These are phyloP conservation scores for Naganishia sp. DNA, from an alignment of 1,284 basidiomycete genomes.

Conservation along the genomic window DNA sequence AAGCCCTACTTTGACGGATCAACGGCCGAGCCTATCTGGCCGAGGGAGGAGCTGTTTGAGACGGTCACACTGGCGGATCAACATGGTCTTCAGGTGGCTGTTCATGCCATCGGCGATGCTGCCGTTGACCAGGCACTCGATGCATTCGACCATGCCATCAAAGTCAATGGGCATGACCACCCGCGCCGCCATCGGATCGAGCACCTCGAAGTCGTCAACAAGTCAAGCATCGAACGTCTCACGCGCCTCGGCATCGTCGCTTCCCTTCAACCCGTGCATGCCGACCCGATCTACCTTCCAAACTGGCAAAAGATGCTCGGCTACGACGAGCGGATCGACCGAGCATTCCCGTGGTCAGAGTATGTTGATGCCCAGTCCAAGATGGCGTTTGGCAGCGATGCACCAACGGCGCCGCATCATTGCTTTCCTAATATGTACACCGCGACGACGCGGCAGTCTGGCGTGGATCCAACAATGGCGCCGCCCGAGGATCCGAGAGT, in stretches of 20 bases:
- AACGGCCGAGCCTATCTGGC: slow-evolving; percentile 41
- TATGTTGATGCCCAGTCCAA: slow-evolving; percentile 36
- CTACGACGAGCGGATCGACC: slow-evolving; percentile 38
- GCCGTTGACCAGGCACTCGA: slow-evolving; percentile 41
- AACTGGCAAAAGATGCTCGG: slow-evolving; percentile 40
- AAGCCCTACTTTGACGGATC: slow-evolving; percentile 39
- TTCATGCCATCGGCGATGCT: slow-evolving; percentile 44
- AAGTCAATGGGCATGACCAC: slow-evolving; percentile 32
- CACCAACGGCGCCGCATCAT: slow-evolving; percentile 40
- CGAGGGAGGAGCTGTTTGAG: slow-evolving; percentile 34
- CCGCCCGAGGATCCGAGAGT: slow-evolving; percentile 27
- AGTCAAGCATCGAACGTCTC: slow-evolving; percentile 37
- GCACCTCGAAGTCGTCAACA: slow-evolving; percentile 39
- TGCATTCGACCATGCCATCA: slow-evolving; percentile 37
- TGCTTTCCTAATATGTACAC: slow-evolving; percentile 41
- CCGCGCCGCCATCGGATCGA: slow-evolving; percentile 40
- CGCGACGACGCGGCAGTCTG: slow-evolving; percentile 39
- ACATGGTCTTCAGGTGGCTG: slow-evolving; percentile 40
- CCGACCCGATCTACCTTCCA: slow-evolving; percentile 39
- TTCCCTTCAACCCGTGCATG: slow-evolving; percentile 42
- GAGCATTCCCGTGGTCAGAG: slow-evolving; percentile 41
- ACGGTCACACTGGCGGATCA: slow-evolving; percentile 39
- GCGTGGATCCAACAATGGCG: slow-evolving; percentile 33
- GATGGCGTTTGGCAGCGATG: slow-evolving; percentile 42
- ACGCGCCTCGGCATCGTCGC: slow-evolving; percentile 38